A percentile compares a stretch with the other conserved stretches of the same genome.
These are phyloP conservation scores for Sporisorium reilianum DNA, from an alignment of 1,284 basidiomycete genomes.

Conservation along the genomic window DNA sequence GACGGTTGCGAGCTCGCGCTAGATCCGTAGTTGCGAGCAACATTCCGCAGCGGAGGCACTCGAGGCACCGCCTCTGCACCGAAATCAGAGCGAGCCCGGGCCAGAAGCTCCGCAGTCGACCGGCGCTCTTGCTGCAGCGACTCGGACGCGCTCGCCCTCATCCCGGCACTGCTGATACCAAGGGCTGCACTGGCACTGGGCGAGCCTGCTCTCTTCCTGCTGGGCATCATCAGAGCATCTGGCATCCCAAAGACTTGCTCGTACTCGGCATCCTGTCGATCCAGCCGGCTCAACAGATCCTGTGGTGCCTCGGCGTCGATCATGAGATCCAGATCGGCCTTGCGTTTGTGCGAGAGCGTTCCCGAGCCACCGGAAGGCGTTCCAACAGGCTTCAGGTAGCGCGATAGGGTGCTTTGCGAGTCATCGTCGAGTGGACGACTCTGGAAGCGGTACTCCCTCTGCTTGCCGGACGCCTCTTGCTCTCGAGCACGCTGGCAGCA, in stretches of 20 bases:
- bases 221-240: slow-evolving; percentile 7
- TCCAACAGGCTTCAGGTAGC: background rate
- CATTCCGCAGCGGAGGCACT: background rate
- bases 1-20: background rate
- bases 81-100: background rate
- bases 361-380: slow-evolving; percentile 5
- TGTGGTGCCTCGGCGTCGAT: slow-evolving; percentile 19
- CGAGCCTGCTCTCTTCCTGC: background rate
- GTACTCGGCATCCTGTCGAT: slow-evolving; percentile 19
- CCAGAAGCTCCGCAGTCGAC: background rate
- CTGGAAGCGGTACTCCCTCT: slow-evolving; percentile 16
- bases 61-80: background rate
- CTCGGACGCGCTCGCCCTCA: background rate
- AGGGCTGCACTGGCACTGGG: background rate
- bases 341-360: slow-evolving; percentile 17
- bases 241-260: background rate
- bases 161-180: background rate
- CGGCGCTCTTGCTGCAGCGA: background rate
- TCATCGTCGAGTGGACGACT: slow-evolving; percentile 6
- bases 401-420: background rate
- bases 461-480: slow-evolving; percentile 4
- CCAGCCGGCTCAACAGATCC: slow-evolving; percentile 33
- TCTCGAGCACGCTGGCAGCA: slow-evolving; percentile 56
- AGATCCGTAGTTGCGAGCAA: background rate
- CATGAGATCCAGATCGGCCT: slow-evolving; percentile 7